Evolutionary conservation across 2,329 filamentous ascomycete genomes (phyloP), one percentile per base, ranked within the genome.

Genomic region (Stylonectria norvegica): DNA sequence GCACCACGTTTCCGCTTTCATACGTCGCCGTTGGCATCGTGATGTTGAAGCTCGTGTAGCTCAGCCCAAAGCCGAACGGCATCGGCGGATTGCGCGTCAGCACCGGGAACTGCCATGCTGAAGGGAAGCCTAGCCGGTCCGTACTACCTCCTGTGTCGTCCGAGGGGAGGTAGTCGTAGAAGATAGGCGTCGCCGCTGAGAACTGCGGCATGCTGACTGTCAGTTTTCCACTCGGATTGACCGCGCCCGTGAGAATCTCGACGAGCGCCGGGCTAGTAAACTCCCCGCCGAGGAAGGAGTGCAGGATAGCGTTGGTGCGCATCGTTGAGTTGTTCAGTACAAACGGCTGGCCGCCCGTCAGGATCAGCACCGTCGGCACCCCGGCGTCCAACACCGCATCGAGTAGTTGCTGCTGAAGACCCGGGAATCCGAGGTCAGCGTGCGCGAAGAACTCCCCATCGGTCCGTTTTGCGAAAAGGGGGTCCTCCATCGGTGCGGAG

Each of bases 151-250:
- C 61, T 39, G 72, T 74, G 61, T 85, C 81, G 50, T 79, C 74
- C 3, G 72, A 72, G 1, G 70, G 70, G 60, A 86, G 83, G 57
- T 83, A 74, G 20, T 83, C 75, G 61, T 86, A 85, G 57, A 85
- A 81, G 39, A 84, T 72, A 38, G 82, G 83, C 4, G 60, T 49
- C 8, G 67, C 59, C n/a, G 67, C 60, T 4, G 64, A 55, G 3
- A 56, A 61, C 65, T 72, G 72, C 0, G 71, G 72, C 62, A 75
- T 72, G 2, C 68, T 71, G 9, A 76, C 66, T 0, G 60, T 59
- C 8, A 62, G 47, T 37, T 62, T 62, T n/a, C 58, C 60, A 31
- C 60, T 62, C 1, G 81, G 80, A 54, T 82, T 82, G 16, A 77
- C 66, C 22, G 75, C 70, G 9, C 81, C 81, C 36, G 82, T 83